Evolutionary conservation across 441 rosid species (phyloP), one percentile per base, ranked within the genome.

Genomic region (Corymbia citriodora): DNA sequence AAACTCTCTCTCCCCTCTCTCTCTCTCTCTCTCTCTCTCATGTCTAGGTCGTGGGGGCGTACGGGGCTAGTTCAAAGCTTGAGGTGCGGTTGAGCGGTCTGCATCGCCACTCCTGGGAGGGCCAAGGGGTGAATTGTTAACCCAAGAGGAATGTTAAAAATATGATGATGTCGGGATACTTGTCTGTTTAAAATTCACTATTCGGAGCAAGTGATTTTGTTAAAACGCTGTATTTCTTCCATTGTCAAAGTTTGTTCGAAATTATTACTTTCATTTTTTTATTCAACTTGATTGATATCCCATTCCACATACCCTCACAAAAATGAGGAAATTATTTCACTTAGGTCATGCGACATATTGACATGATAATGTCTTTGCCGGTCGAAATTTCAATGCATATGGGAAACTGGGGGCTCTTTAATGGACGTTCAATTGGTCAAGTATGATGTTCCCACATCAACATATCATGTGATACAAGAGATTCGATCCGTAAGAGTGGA

Each of bases 351-450:
- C 21, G 6, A 70, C 33, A 18, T 2, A 33, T 33, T 33, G 48
- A 70, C 7, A 0, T 2, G 25, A 70, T 21, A 8, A 68, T 31
- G 40, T 18, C 40, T n/a, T 31, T 3, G 17, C 31, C 16, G 1
- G 4, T 1, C 40, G 2, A 16, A 31, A 8, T 16, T 15, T 68
- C 17, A 4, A 8, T n/a, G 6, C 8, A n/a, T 9, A 0, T 2
- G 3, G 2, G 0, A 19, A 10, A 10, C 5, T 1, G 4, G 4
- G 11, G 83, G 21, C 3, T 40, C 21, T 48, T 11, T 21, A 25
- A 40, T 23, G 3, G 8, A 40, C 10, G 2, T 45, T 21, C 23
- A 5, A 40, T 79, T 23, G 10, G 10, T 79, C 16, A 1, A 12
- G 10, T 21, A 23, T 2, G 10, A 74, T 40, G 52, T 59, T 16